Base-by-base conservation (phyloP, 2,329 filamentous ascomycete species). In the Fusarium agapanthi region DNA sequence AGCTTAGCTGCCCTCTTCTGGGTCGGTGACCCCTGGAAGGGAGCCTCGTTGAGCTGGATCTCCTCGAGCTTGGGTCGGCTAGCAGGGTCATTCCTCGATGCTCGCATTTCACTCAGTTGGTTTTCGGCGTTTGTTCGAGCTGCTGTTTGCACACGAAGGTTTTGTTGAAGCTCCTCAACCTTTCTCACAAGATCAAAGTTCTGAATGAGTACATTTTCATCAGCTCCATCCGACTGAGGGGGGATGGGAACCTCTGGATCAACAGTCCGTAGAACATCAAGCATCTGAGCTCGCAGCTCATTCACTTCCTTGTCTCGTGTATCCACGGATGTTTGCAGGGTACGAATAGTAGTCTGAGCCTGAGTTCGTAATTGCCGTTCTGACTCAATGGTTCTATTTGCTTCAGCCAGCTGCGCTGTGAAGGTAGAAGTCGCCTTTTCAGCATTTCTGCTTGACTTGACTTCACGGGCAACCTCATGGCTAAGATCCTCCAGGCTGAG, bases 401-500 rank as follows among this genome's bases (percentile, higher is more conserved):
- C 91, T 80, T 98, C 96, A 14, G 95, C 94, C 34, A 98, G 87
- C 79, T 98, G 95, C 28, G 93, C 89, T 12, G 91, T 93, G 66
- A 92, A 88, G 40, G 90, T 92, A 2, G 94, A 97, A 24, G 94
- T 92, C 28, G 91, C 89, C 81, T 97, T 97, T 82, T 98, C 95
- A 8, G 95, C 95, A 79, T 93, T 96, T 67, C 95, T 91, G 78
- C 92, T 96, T 26, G 91, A 90, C 84, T 98, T 97, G 78, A 95
- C 94, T 82, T 98, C 95, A 35, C 95, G 89, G 55, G 93, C 93
- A 60, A 98, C 88, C 81, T 98, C 95, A 76, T 98, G 95, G 75
- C 94, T 97, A 40, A 98, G 86, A 80, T 99, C 95, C 80, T 99
- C 95, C 14, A 98, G 83, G 77, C 89, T 95, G 45, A 98, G 88